These are phyloP conservation scores for Lachancea fermentati DNA, from an alignment of 805 yeast genomes.

Conservation along the genomic window DNA sequence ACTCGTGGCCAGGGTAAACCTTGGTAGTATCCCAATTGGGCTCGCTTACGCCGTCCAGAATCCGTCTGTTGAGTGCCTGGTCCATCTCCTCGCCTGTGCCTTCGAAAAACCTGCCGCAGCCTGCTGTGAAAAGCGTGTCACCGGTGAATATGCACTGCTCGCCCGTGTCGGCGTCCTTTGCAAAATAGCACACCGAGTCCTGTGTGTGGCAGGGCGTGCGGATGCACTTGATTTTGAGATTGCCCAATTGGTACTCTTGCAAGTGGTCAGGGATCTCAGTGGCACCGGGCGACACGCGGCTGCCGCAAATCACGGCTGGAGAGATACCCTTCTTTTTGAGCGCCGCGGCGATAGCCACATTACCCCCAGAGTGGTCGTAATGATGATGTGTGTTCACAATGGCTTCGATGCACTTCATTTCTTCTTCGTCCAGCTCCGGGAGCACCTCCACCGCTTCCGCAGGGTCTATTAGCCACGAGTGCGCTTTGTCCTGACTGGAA, in stretches of 20 bases:
- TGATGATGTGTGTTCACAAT: slow-evolving; percentile 97
- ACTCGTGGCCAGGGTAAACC: slow-evolving; percentile 95
- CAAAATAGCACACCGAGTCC: slow-evolving; percentile 88
- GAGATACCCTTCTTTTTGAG: slow-evolving; percentile 33
- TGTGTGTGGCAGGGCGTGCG: slow-evolving; percentile 98
- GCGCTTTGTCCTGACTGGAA: slow-evolving; percentile 49
- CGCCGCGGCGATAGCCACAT: slow-evolving; percentile 34
- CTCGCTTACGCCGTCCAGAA: slow-evolving; percentile 54
- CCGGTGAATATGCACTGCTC: slow-evolving; percentile 87
- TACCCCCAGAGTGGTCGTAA: slow-evolving; percentile 91
- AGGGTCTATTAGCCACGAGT: slow-evolving; percentile 86
- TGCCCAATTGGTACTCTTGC: slow-evolving; percentile 42
- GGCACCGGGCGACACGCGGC: slow-evolving; percentile 46
- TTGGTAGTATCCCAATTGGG: slow-evolving; percentile 39
- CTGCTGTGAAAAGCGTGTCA: slow-evolving; percentile 88
- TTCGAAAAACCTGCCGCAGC: slow-evolving; percentile 96
- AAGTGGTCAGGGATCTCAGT: slow-evolving; percentile 65
- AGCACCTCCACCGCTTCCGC: slow-evolving; percentile 75
- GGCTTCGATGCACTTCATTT: slow-evolving; percentile 50
- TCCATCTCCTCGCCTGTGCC: slow-evolving; percentile 84
- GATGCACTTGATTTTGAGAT: slow-evolving; percentile 65
- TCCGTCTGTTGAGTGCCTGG: slow-evolving; percentile 49
- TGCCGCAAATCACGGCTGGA: slow-evolving; percentile 73
- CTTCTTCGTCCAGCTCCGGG: slow-evolving; percentile 38
- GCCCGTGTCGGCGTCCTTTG: slow-evolving; percentile 52